phyloP scores from a whole-genome alignment of 805 yeast genomes.

The Candida multigemmis region DNA sequence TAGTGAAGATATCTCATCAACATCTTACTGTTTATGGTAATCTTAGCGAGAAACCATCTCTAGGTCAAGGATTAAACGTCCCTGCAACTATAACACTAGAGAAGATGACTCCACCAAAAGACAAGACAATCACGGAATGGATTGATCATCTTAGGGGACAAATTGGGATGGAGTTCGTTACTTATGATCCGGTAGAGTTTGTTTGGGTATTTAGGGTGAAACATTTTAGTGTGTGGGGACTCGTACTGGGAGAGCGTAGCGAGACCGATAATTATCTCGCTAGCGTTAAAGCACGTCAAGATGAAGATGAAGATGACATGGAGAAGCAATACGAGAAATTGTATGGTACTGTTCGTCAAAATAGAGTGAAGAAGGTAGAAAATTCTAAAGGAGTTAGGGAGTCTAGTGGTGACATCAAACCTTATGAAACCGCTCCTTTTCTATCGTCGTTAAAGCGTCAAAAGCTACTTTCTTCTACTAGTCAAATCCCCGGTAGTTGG shows the following conservation, averaged over 20 bases:
- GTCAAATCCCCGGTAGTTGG: no score
- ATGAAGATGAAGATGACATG: slow-evolving; percentile 28
- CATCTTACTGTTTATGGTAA: slow-evolving; percentile 58
- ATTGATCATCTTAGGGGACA: slow-evolving; percentile 42
- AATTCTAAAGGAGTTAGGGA: no score
- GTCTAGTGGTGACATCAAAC: no score
- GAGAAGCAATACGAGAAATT: slow-evolving; percentile 3
- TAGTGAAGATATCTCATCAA: slow-evolving; percentile 33
- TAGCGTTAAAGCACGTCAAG: no score
- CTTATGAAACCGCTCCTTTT: no score
- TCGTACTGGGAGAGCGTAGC: slow-evolving; percentile 65
- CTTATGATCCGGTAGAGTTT: slow-evolving; percentile 69
- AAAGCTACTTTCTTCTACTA: no score
- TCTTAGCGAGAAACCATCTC: slow-evolving; percentile 41
- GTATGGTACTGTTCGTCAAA: slow-evolving; percentile 5
- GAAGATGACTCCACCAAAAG: slow-evolving; percentile 43
- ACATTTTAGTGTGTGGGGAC: slow-evolving; percentile 94
- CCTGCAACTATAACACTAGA: slow-evolving; percentile 70
- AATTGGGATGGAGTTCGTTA: slow-evolving; percentile 69
- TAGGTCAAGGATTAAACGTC: slow-evolving; percentile 65
- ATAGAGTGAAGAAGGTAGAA: no score
- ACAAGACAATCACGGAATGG: slow-evolving; percentile 36
- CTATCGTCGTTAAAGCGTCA: no score
- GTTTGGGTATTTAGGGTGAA: slow-evolving; percentile 75
- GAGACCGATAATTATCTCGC: no score